Conservation (phyloP, 179 eudicot genomes). For the Dionaea muscipula region DNA sequence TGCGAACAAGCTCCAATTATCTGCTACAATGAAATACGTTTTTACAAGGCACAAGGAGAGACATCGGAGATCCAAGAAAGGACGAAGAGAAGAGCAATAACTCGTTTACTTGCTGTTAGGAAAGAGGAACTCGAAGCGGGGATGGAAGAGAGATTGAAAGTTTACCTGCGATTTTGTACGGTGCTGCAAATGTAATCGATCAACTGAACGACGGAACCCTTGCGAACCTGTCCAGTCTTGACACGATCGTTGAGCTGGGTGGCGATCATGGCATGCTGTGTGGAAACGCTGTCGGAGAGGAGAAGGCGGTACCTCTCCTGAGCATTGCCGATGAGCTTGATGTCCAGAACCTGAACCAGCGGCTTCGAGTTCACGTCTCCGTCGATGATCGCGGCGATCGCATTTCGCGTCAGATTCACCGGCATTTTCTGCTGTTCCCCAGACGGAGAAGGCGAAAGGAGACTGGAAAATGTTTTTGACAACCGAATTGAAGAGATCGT, state of each 20-base stretch:
- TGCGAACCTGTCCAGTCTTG: constrained; percentile 36
- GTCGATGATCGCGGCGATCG: constrained; percentile 46
- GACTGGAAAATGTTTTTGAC: too few relatives aligned
- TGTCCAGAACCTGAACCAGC: constrained; percentile 64
- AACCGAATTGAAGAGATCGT: too few relatives aligned
- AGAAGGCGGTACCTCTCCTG: constrained; percentile 69
- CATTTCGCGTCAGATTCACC: constrained; percentile 47
- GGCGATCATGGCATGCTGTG: constrained; percentile 71
- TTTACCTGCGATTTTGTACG: constrained; percentile 67
- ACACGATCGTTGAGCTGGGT: constrained; percentile 84
- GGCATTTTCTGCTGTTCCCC: constrained; percentile 34
- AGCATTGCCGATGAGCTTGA: constrained; percentile 30
- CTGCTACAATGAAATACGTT: too few relatives aligned
- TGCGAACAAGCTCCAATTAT: too few relatives aligned
- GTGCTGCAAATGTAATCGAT: constrained; percentile 68
- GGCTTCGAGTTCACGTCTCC: constrained; percentile 86
- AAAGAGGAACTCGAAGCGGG: too few relatives aligned
- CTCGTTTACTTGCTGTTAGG: too few relatives aligned
- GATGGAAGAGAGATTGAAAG: too few relatives aligned
- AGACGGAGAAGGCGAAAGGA: background rate
- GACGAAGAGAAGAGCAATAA: too few relatives aligned
- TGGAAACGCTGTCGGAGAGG: constrained; percentile 47
- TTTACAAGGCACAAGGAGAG: too few relatives aligned
- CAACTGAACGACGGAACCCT: constrained; percentile 77
- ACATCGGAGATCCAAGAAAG: too few relatives aligned